Base-by-base conservation (phyloP, 768 basidiomycete genomes). In the Podaxis sp. region DNA sequence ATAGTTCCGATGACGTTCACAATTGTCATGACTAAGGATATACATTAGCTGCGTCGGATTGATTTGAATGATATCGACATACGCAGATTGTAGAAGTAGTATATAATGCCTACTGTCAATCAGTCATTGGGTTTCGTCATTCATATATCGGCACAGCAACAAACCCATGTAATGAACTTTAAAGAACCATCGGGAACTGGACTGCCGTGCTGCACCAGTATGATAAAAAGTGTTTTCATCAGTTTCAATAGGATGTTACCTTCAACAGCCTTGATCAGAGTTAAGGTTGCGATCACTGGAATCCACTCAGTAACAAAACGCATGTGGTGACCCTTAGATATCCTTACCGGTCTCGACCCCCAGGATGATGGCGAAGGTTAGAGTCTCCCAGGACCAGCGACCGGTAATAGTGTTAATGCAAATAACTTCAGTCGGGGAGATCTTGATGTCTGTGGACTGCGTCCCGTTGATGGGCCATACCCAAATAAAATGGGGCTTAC, bases 111-210 rank as follows among this genome's bases (percentile, higher is more conserved):
- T 59, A 15, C 2, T 15, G 19, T 55, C 24, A 12, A 47, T 40
- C 17, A 57, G 15, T 9, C n/a, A 4, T 19, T 5, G 8, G n/a
- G 56, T n/a, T 24, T 9, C 2, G n/a, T 11, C 9, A 12, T 11
- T 7, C 6, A 15, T 33, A 11, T n/a, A 8, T 33, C 9, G 33
- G 33, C 9, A 1, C 0, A 29, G 19, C 15, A 8, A 47, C 56
- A n/a, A 9, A 57, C 56, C 56, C 43, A 25, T 59, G 13, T 59
- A 51, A n/a, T 59, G 57, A 38, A 59, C n/a, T n/a, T 38, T 59
- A 6, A 59, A 51, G 24, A 50, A 33, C 57, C 57, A 59, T 38
- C 33, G n/a, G 4, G 57, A 59, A 17, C 33, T 47, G 38, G 40
- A 61, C 3, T 55, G 41, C 43, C 52, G 52, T 27, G 53, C 60